Conservation (phyloP, 2,329 filamentous ascomycete genomes). For the Cephalotrichum gorgonifer region DNA sequence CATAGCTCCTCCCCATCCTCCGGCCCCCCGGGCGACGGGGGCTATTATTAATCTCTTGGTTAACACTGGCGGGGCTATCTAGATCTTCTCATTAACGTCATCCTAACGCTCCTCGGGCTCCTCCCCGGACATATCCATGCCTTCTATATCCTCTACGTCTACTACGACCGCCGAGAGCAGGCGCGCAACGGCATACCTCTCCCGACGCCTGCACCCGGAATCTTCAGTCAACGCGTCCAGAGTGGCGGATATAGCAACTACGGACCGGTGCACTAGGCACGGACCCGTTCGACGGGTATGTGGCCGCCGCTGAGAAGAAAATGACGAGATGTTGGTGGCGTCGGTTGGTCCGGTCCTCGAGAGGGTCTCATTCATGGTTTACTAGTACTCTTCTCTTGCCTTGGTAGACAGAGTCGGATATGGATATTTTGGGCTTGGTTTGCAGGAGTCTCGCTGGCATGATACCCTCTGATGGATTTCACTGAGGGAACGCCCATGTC, state of each 20-base stretch:
- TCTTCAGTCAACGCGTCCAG: slow-evolving; percentile 66
- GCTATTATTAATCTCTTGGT: background rate
- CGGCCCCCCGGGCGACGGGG: background rate
- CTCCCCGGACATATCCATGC: slow-evolving; percentile 71
- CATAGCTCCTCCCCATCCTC: background rate
- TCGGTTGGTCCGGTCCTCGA: background rate
- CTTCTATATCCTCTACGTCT: slow-evolving; percentile 76
- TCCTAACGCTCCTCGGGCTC: slow-evolving; percentile 58
- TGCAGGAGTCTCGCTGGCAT: no score
- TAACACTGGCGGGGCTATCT: slow-evolving; percentile 12
- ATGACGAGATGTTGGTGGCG: background rate
- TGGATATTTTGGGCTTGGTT: no score
- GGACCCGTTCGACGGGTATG: slow-evolving; percentile 8
- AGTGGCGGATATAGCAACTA: slow-evolving; percentile 55
- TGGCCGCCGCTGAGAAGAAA: background rate
- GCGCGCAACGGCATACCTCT: slow-evolving; percentile 45
- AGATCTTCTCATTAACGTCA: slow-evolving; percentile 58
- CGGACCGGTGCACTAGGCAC: slow-evolving; percentile 32
- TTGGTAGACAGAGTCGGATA: no score
- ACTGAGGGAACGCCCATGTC: no score
- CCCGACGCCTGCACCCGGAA: slow-evolving; percentile 49
- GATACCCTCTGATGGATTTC: no score
- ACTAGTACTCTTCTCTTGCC: no score
- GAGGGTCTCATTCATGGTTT: background rate
- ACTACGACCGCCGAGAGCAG: slow-evolving; percentile 63